Evolutionary conservation across 2,329 filamentous ascomycete species (phyloP).

Genomic region (Exophiala mesophila): DNA sequence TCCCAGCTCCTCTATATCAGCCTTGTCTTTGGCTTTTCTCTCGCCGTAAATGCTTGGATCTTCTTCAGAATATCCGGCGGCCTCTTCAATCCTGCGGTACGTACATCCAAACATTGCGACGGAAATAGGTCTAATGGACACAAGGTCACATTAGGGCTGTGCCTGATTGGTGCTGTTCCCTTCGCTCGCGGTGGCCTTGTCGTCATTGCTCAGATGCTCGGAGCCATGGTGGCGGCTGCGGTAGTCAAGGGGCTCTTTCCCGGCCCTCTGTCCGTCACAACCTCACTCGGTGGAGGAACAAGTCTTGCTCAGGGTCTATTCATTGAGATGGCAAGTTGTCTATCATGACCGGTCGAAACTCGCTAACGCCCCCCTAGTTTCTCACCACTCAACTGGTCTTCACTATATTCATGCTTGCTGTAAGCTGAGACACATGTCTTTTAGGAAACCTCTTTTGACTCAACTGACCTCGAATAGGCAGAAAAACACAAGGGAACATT

Average conservation of each 20-base stretch:
- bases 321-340: slow-evolving; percentile 49
- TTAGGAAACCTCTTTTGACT: too few relatives aligned
- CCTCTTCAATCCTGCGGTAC: slow-evolving; percentile 48
- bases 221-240: slow-evolving; percentile 55
- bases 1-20: slow-evolving; percentile 40
- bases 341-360: background rate
- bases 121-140: background rate
- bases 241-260: slow-evolving; percentile 57
- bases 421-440: slow-evolving; percentile 27
- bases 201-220: slow-evolving; percentile 54
- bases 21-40: slow-evolving; percentile 42
- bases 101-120: slow-evolving; percentile 11
- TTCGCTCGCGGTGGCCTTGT: slow-evolving; percentile 49
- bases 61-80: slow-evolving; percentile 51
- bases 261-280: slow-evolving; percentile 51
- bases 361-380: slow-evolving; percentile 34
- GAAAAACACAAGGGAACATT: slow-evolving; percentile 71
- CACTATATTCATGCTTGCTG: slow-evolving; percentile 64
- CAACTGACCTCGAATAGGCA: too few relatives aligned
- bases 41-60: slow-evolving; percentile 52
- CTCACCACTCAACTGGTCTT: slow-evolving; percentile 60
- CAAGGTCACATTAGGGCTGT: slow-evolving; percentile 55
- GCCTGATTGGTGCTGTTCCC: slow-evolving; percentile 55
- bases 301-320: slow-evolving; percentile 57
- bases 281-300: slow-evolving; percentile 50